Evolutionary conservation across 1,284 basidiomycete species (phyloP).

Genomic region (Ganoderma sinense): DNA sequence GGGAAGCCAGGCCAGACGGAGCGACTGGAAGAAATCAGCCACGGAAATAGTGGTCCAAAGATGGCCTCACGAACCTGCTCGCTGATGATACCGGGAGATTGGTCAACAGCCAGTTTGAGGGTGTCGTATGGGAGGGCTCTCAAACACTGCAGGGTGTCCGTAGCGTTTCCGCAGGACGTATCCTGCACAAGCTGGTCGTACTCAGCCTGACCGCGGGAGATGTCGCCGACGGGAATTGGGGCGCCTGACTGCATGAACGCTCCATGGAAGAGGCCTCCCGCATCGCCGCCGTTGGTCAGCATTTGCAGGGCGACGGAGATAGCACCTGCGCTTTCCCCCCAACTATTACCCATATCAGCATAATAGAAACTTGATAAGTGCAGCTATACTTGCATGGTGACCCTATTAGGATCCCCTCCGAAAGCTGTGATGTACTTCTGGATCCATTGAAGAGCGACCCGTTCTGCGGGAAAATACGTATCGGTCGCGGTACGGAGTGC

Average conservation of each 20-base stretch:
- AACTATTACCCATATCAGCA: slow-evolving; percentile 31
- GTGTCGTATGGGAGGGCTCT: slow-evolving; percentile 40
- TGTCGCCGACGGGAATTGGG: slow-evolving; percentile 41
- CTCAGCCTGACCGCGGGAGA: slow-evolving; percentile 40
- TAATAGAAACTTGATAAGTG: neutral
- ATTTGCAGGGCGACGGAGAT: slow-evolving; percentile 44
- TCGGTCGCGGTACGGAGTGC: neutral
- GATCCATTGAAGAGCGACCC: slow-evolving; percentile 42
- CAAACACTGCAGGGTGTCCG: slow-evolving; percentile 49
- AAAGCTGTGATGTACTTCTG: slow-evolving; percentile 69
- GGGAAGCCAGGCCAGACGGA: slow-evolving; percentile 43
- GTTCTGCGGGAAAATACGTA: slow-evolving; percentile 19
- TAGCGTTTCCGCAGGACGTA: slow-evolving; percentile 38
- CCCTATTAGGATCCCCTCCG: slow-evolving; percentile 66
- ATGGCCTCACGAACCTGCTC: slow-evolving; percentile 32
- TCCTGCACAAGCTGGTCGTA: slow-evolving; percentile 43
- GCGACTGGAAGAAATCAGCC: slow-evolving; percentile 21
- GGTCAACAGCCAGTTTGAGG: slow-evolving; percentile 41
- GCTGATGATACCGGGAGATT: slow-evolving; percentile 36
- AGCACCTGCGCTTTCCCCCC: slow-evolving; percentile 53
- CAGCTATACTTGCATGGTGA: slow-evolving; percentile 54
- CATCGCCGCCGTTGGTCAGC: slow-evolving; percentile 40
- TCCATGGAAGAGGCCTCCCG: slow-evolving; percentile 43
- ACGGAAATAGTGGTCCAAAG: too few species aligned
- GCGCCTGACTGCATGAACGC: slow-evolving; percentile 48